These are phyloP conservation scores for Aspergillus bridgeri DNA, from an alignment of 495 filamentous ascomycete genomes.

Conservation along the genomic window DNA sequence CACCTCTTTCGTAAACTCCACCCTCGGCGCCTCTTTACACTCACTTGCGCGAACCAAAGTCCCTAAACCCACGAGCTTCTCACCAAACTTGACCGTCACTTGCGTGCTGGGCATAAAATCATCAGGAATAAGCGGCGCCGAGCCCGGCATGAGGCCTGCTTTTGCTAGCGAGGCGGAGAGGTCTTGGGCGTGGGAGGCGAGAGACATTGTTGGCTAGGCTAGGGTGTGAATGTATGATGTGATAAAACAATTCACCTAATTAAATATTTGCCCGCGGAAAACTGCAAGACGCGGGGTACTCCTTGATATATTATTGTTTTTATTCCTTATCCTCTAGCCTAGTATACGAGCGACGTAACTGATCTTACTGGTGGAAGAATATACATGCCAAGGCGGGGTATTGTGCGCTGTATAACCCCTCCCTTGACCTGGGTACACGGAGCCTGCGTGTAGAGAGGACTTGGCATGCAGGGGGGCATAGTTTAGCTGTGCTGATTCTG, in stretches of 20 bases:
- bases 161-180: slow-evolving; percentile 5
- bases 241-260: no score
- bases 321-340: neutral
- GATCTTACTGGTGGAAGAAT: neutral
- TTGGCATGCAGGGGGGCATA: neutral
- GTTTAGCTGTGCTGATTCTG: neutral
- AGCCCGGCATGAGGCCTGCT: slow-evolving; percentile 8
- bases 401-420: neutral
- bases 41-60: slow-evolving; percentile 16
- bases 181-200: neutral
- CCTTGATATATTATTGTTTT: neutral
- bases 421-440: neutral
- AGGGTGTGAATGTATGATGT: no score
- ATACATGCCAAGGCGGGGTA: neutral
- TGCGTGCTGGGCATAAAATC: slow-evolving; percentile 7
- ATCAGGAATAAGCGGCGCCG: slow-evolving; percentile 9
- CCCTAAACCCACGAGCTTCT: slow-evolving; percentile 5
- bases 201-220: neutral
- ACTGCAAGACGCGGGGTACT: neutral
- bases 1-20: slow-evolving; percentile 15
- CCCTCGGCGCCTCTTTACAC: slow-evolving; percentile 7
- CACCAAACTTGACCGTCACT: slow-evolving; percentile 8
- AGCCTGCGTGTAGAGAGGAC: neutral
- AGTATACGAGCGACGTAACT: neutral
- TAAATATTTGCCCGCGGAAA: no score